Conservation (phyloP, 108 stramenopile species). For the Cyclostephanos invisitatus region DNA sequence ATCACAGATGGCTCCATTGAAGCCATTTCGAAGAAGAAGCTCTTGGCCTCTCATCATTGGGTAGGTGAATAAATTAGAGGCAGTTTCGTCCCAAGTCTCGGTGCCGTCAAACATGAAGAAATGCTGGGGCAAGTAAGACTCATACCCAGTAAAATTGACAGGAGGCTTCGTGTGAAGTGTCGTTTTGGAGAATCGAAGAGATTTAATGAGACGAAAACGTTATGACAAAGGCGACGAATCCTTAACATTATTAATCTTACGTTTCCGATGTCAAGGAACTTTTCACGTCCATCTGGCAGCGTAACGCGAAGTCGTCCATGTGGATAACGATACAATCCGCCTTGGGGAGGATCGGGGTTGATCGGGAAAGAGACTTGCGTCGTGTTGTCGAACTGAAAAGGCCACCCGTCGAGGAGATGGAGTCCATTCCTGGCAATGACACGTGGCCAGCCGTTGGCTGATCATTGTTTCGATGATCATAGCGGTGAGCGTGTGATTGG, state of each 20-base stretch:
- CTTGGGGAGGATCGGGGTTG: conserved; percentile 25
- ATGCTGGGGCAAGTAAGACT: conserved; percentile 22
- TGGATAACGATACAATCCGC: conserved; percentile 32
- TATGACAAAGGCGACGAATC: neutral
- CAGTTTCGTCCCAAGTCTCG: conserved; percentile 26
- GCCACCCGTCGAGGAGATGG: conserved; percentile 22
- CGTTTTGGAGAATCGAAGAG: neutral
- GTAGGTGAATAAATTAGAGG: conserved; percentile 19
- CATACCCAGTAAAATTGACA: conserved; percentile 47
- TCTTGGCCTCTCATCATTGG: conserved; percentile 33
- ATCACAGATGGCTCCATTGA: conserved; percentile 22
- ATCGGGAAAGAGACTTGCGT: conserved; percentile 11
- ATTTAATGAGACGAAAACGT: neutral
- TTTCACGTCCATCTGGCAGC: conserved; percentile 3
- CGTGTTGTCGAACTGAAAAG: conserved; percentile 12
- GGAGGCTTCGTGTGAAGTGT: conserved; percentile 15
- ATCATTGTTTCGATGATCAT: neutral
- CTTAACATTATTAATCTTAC: conserved; percentile 11
- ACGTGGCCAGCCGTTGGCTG: conserved; percentile 36
- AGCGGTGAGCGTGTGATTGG: neutral
- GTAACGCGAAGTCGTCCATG: conserved; percentile 27
- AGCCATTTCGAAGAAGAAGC: conserved; percentile 17
- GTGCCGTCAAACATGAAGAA: conserved; percentile 28
- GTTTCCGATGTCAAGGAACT: conserved; percentile 42
- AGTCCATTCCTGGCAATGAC: conserved; percentile 38